Evolutionary conservation across 208 protist genomes (phyloP), one percentile per base, ranked within the genome.

Genomic region (Acanthamoeba castellanii): DNA sequence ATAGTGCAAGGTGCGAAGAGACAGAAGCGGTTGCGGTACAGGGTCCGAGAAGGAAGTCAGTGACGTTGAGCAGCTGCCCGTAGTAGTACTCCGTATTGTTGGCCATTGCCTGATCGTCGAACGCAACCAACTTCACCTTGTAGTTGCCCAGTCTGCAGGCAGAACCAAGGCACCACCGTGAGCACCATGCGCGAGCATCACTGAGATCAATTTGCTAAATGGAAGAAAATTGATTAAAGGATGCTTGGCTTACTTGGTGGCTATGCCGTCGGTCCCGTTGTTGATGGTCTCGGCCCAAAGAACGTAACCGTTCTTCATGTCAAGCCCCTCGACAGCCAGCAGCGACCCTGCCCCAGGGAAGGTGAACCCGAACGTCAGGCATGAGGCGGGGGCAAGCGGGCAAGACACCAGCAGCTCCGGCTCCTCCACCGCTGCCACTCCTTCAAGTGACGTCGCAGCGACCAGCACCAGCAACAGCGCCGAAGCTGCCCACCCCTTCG

Each of bases 281-380:
- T 85, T 85, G 76, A 85, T 32, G 6, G 76, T 85, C 76, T 85
- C 76, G 45, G 76, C 76, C 76, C 76, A 85, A 42, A 85, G 45
- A 42, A 85, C 30, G 76, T 85, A 85, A 3, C 76, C 76, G 22
- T 85, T 55, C 37, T 59, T 55, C 76, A 85, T 85, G 34, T 50
- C 76, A 1, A 30, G 34, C 20, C 76, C 76, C 27, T 85, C 76
- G 5, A 59, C 76, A 20, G 76, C 76, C 9, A 85, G 76, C 76
- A 85, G 25, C 27, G 76, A 85, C 2, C 76, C 45, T 1, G 14
- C 7, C 3, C 76, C 76, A 1, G 76, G 76, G 45, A 34, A 85
- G 7, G 76, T 85, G 76, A 85, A 85, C 0, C 76, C 76, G 25
- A 85, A 85, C 25, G 76, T 85, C 45, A 85, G n/a, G 76, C 76